Evolutionary conservation across 305 asterid species (phyloP).

Genomic region (Plantago lanceolata): DNA sequence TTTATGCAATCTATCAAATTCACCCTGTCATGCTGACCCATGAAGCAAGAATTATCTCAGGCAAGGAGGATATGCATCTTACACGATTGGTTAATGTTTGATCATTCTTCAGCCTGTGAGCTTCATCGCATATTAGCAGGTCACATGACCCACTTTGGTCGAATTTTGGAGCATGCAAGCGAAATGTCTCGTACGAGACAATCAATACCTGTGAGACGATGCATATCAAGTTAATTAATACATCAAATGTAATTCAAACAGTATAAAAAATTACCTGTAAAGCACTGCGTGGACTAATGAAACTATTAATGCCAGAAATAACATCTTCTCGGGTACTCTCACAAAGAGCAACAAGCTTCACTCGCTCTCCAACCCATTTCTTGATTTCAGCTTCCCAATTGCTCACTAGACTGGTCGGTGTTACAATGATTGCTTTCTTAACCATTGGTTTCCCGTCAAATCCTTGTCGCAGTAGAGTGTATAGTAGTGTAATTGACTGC

Average conservation of each 20-base stretch:
- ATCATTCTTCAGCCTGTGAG: slow-evolving; percentile 94
- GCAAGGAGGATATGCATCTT: slow-evolving; percentile 32
- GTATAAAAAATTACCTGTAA: slow-evolving; percentile 47
- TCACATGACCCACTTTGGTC: slow-evolving; percentile 74
- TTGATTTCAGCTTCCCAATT: slow-evolving; percentile 97
- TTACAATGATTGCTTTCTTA: slow-evolving; percentile 80
- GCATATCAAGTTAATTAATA: slow-evolving; percentile 17
- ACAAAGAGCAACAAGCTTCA: slow-evolving; percentile 89
- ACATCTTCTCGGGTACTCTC: slow-evolving; percentile 92
- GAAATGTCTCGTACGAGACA: slow-evolving; percentile 94
- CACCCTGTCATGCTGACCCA: slow-evolving; percentile 22
- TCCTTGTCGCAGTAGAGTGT: slow-evolving; percentile 89
- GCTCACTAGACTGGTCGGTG: slow-evolving; percentile 96
- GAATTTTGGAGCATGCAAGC: slow-evolving; percentile 86
- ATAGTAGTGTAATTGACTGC: slow-evolving; percentile 90
- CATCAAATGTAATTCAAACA: slow-evolving; percentile 21
- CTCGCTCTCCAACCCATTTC: slow-evolving; percentile 96
- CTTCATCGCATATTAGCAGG: slow-evolving; percentile 97
- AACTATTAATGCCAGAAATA: slow-evolving; percentile 68
- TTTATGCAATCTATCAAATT: slow-evolving; percentile 28
- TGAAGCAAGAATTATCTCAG: slow-evolving; percentile 24
- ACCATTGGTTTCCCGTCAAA: slow-evolving; percentile 89
- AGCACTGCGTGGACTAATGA: slow-evolving; percentile 46
- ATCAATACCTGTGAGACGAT: slow-evolving; percentile 62
- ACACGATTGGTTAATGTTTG: slow-evolving; percentile 96